Evolutionary conservation across 805 yeast genomes (phyloP), one percentile per base, ranked within the genome.

Genomic region (Kazachstania taianensis): DNA sequence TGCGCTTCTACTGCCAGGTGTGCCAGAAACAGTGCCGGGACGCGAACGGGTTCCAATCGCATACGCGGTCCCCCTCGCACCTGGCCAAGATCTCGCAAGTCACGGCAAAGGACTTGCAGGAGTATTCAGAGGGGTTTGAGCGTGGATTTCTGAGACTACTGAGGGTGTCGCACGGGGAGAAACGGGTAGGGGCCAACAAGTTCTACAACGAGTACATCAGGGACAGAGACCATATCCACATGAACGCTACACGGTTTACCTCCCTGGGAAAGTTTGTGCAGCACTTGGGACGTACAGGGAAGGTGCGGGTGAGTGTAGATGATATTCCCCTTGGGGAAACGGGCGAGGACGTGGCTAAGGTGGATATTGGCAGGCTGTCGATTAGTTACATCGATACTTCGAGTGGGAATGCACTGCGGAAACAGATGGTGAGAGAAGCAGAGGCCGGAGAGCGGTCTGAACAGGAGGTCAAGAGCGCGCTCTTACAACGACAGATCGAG

Each of bases 11-110:
- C 59, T 92, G 99, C 57, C 97, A 81, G 55, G 69, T 84, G 3
- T 92, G 99, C 52, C 74, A 70, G 53, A 85, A 89, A 51, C 99
- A 92, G 61, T 87, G 97, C 55, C 65, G 96, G 37, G 99, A 94
- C 55, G 94, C 82, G 43, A 89, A 92, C 60, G 99, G 98, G 18
- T 92, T 82, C 65, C 80, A 81, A 49, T 81, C 89, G 49, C 99
- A 92, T 56, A 69, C 79, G n/a, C 67, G 69, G 43, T 77, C 94
- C n/a, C 84, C 82, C 30, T 66, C 81, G 2, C 99, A 92, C 53
- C 58, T 71, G 32, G 70, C 73, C 14, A 73, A 72, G 35, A 70
- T 81, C 30, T 57, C 67, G 14, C 63, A 67, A 5, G 55, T 74
- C 5, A 68, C 70, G 0, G 61, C 64, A 5, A 59, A 58, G 10